Conservation (phyloP, 2,329 filamentous ascomycete species). For the Aspergillus sp. region DNA sequence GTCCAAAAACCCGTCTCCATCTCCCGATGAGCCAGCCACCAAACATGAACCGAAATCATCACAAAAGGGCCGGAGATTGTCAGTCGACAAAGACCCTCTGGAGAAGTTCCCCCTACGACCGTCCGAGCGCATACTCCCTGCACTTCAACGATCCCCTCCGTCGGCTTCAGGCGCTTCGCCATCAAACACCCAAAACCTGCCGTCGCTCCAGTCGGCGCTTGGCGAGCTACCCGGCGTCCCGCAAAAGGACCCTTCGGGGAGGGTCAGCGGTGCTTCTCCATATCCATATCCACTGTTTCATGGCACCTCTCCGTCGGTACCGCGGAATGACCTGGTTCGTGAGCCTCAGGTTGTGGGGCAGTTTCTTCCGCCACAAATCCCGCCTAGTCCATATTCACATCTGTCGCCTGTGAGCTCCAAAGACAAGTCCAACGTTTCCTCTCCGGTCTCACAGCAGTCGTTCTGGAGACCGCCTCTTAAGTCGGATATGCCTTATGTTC, state of each 20-base stretch:
- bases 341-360: constrained; percentile 22
- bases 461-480: constrained; percentile 21
- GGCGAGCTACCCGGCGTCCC: constrained; percentile 16
- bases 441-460: constrained; percentile 21
- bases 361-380: constrained; percentile 20
- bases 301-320: constrained; percentile 16
- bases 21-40: no score
- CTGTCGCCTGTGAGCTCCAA: constrained; percentile 31
- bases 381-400: constrained; percentile 27
- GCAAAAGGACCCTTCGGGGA: constrained; percentile 18
- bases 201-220: constrained; percentile 33
- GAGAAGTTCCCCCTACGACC: no score
- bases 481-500: constrained; percentile 17
- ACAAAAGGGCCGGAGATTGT: no score
- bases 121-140: no score
- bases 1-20: no score
- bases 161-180: constrained; percentile 25
- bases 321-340: constrained; percentile 18
- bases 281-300: constrained; percentile 14
- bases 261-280: constrained; percentile 17
- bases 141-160: constrained; percentile 29
- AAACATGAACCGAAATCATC: no score
- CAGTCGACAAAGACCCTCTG: no score
- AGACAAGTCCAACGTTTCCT: constrained; percentile 26
- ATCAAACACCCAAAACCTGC: constrained; percentile 29